Base-by-base conservation (phyloP, 345 rosid genomes). In the Iberis pinnata region DNA sequence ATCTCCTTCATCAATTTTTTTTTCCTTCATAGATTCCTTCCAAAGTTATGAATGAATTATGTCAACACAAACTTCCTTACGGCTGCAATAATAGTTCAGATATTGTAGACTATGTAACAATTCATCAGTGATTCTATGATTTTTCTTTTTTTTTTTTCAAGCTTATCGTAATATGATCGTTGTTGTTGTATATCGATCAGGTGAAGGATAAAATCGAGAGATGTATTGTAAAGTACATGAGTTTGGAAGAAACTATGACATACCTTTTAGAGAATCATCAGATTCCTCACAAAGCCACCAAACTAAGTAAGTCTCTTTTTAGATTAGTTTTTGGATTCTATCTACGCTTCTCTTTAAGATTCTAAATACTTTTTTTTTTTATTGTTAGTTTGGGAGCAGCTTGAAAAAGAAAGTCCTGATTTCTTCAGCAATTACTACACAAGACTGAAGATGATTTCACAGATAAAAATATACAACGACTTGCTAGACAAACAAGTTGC, bases 311-410 rank as follows among this genome's bases (percentile, higher is more conserved):
- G n/a, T 14, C 50, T 24, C 11, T 26, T 1, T 1, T 7, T 18
- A 12, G 7, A 44, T 29, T 22, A 22, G 25, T 22, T 22, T 22
- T 2, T 22, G 25, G 3, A 24, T 38, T 10, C 44, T 17, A 13
- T 16, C 4, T 14, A 41, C 4, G 44, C 7, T 9, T 55, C 9
- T 27, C 13, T 27, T 49, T 29, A 8, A 29, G 7, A 27, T 27
- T 27, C 8, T 46, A 12, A 47, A 4, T 1, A n/a, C 3, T 16
- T 10, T n/a, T 53, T 22, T 22, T n/a, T 37, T 37, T 14, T 19
- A 4, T 43, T 6, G 19, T 32, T 45, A 63, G 67, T 53, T 53
- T 62, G 67, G 67, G 60, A 62, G 31, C 9, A 13, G n/a, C 60
- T 63, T 53, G 17, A 39, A 14, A 12, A 7, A 53, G 18, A 25